Conservation (phyloP, 2,329 filamentous ascomycete species). For the Fusarium cicatricum region DNA sequence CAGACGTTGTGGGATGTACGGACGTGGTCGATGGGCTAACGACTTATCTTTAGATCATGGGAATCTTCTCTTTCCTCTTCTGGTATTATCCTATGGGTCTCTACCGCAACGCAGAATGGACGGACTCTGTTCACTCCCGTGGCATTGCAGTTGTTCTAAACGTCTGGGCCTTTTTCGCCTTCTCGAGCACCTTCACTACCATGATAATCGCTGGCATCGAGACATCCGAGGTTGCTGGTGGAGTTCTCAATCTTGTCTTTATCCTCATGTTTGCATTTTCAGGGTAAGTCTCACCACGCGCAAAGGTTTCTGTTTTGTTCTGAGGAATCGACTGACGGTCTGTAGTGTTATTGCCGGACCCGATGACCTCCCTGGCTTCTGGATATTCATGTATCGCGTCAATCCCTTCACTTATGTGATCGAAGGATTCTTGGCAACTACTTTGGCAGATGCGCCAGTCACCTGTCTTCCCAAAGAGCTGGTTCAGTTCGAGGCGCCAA, state of each 20-base stretch:
- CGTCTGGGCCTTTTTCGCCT: conserved; percentile 19
- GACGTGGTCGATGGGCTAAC: too few species aligned
- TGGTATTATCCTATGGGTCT: conserved; percentile 28
- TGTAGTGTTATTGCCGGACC: not conserved
- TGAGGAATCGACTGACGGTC: too few species aligned
- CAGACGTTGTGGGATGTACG: too few species aligned
- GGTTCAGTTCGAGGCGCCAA: too few species aligned
- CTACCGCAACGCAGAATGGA: conserved; percentile 16
- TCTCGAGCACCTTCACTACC: conserved; percentile 23
- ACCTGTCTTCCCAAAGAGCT: too few species aligned
- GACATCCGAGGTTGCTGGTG: conserved; percentile 32
- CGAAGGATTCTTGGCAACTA: too few species aligned
- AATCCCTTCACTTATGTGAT: not conserved
- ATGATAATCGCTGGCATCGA: conserved; percentile 19
- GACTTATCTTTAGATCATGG: too few species aligned
- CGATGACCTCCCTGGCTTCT: not conserved
- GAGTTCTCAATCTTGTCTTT: too few species aligned
- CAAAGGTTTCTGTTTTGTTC: too few species aligned
- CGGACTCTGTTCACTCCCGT: conserved; percentile 9
- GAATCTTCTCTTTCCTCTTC: not conserved
- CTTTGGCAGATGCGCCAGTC: too few species aligned
- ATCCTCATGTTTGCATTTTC: too few species aligned
- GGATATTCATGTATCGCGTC: not conserved
- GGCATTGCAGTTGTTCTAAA: conserved; percentile 8
- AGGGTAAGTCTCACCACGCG: too few species aligned